Conservation (phyloP, 495 filamentous ascomycete genomes). For the Aspergillus homomorphus region DNA sequence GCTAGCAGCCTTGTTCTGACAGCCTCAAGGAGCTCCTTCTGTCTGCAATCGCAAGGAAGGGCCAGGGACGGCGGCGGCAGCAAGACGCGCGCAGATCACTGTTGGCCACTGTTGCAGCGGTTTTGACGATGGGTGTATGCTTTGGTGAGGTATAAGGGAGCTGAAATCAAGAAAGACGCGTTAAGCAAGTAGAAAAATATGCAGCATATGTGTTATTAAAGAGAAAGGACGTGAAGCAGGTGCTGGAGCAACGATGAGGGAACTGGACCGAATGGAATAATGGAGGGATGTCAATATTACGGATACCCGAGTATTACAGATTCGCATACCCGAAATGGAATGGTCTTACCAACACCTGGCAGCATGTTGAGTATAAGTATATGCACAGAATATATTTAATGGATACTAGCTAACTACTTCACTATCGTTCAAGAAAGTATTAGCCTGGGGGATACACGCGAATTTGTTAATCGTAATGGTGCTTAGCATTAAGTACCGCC, state of each 20-base stretch:
- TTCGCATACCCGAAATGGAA: background rate
- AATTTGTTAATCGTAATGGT: background rate
- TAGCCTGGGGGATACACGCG: no score
- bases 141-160: background rate
- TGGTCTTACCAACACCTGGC: background rate
- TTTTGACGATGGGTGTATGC: background rate
- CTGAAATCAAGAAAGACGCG: background rate
- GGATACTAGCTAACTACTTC: no score
- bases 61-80: background rate
- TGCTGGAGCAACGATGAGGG: background rate
- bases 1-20: background rate
- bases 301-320: background rate
- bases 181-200: background rate
- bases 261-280: background rate
- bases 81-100: background rate
- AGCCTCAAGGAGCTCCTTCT: background rate
- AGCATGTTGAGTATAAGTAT: no score
- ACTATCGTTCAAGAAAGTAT: no score
- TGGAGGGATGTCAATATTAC: background rate
- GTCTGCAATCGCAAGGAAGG: background rate
- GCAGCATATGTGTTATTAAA: background rate
- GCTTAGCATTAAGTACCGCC: background rate
- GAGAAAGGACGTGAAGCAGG: background rate
- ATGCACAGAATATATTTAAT: no score
- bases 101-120: background rate